Percentiles rank a stretch among this genome's conserved stretches.
Conservation (phyloP, 306 rosid genomes). For the Acacia melanoxylon region DNA sequence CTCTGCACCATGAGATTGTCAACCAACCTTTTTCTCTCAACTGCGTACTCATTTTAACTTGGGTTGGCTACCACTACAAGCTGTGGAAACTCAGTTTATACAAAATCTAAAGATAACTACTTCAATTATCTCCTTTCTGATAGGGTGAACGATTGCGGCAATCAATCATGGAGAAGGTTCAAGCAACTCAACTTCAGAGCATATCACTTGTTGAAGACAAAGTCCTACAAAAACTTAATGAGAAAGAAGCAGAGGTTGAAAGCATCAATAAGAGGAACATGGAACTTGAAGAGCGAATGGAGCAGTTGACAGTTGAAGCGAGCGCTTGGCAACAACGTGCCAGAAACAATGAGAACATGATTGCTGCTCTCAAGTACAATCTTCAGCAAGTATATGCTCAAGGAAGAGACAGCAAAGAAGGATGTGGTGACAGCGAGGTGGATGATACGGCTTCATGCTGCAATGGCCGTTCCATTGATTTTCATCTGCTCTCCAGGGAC, state of each 20-base stretch:
- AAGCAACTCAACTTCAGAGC: slow-evolving; percentile 63
- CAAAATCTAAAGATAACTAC: background rate
- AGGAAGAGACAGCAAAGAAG: slow-evolving; percentile 81
- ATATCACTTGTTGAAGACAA: slow-evolving; percentile 63
- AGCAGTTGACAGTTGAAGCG: slow-evolving; percentile 68
- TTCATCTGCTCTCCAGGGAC: slow-evolving; percentile 64
- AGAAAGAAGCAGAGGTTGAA: slow-evolving; percentile 81
- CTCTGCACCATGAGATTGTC: background rate
- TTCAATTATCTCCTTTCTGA: slow-evolving; percentile 6
- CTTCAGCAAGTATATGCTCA: slow-evolving; percentile 81
- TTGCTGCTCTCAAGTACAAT: slow-evolving; percentile 72
- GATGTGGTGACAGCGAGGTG: slow-evolving; percentile 92
- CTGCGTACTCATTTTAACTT: background rate
- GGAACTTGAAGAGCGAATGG: slow-evolving; percentile 85
- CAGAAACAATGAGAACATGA: slow-evolving; percentile 72
- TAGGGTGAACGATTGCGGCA: slow-evolving; percentile 78
- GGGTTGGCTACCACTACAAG: background rate
- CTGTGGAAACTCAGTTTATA: background rate
- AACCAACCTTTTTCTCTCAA: background rate
- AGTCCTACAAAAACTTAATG: slow-evolving; percentile 64
- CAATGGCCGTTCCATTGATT: slow-evolving; percentile 70
- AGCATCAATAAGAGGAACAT: slow-evolving; percentile 73
- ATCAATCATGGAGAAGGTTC: slow-evolving; percentile 74
- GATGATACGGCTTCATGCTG: slow-evolving; percentile 92
- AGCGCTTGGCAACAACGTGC: slow-evolving; percentile 84